Conservation (phyloP, 176 grass and related monocot species). For the Juncus inflexus region DNA sequence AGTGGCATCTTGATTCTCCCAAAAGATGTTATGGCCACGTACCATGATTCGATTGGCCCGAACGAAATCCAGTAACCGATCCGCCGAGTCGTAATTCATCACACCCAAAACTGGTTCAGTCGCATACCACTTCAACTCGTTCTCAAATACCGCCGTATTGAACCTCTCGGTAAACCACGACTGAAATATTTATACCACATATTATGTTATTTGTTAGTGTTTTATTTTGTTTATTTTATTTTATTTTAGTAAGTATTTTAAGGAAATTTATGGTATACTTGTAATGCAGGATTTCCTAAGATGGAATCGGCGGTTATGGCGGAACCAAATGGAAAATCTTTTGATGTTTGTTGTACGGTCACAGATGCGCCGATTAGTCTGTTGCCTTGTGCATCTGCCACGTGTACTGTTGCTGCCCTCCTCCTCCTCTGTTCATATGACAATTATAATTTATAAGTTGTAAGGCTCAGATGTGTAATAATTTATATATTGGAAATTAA, state of each 20-base stretch:
- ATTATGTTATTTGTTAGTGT: background rate
- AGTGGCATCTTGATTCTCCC: slow-evolving; percentile 89
- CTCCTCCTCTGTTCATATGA: slow-evolving; percentile 54
- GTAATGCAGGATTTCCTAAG: slow-evolving; percentile 67
- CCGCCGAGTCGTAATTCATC: slow-evolving; percentile 56
- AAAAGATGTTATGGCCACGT: slow-evolving; percentile 98
- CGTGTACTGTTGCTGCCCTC: slow-evolving; percentile 64
- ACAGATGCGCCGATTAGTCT: slow-evolving; percentile 61
- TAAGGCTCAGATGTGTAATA: background rate
- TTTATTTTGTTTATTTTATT: background rate
- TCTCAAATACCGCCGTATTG: slow-evolving; percentile 95
- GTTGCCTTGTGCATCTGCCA: slow-evolving; percentile 55
- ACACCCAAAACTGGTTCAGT: slow-evolving; percentile 71
- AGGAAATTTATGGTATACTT: slow-evolving; percentile 23
- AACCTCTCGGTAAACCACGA: slow-evolving; percentile 83
- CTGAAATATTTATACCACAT: slow-evolving; percentile 18
- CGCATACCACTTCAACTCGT: slow-evolving; percentile 98
- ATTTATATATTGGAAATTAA: background rate
- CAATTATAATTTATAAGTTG: no score
- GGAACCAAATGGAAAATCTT: slow-evolving; percentile 84
- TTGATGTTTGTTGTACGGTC: slow-evolving; percentile 55
- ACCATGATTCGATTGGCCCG: slow-evolving; percentile 65
- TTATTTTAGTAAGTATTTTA: background rate
- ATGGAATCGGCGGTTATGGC: slow-evolving; percentile 76
- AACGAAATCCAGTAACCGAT: slow-evolving; percentile 87